Conservation (phyloP, 208 protist species). For the Acanthamoeba divionensis region DNA sequence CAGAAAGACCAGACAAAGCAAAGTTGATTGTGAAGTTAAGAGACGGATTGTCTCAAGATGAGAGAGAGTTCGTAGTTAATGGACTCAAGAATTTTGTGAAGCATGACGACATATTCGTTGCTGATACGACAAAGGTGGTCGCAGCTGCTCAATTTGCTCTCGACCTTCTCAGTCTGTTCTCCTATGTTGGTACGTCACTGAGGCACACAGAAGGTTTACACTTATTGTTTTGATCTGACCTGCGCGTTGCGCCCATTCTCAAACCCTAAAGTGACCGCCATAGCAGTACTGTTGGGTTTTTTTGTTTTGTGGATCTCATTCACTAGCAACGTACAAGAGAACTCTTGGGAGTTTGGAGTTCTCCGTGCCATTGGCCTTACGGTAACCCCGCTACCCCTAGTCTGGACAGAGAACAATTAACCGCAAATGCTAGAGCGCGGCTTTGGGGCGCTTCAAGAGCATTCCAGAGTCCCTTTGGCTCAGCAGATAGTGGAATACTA, state of each 20-base stretch:
- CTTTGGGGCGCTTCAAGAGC: too few species aligned
- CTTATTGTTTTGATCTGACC: slow-evolving; percentile 1
- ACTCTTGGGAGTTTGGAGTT: slow-evolving; percentile 92
- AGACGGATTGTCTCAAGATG: slow-evolving; percentile 44
- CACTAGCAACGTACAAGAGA: slow-evolving; percentile 91
- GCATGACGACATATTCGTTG: slow-evolving; percentile 36
- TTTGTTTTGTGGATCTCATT: slow-evolving; percentile 95
- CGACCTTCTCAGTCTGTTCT: slow-evolving; percentile 88
- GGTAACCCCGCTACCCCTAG: too few species aligned
- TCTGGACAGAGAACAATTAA: too few species aligned
- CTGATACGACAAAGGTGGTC: slow-evolving; percentile 36
- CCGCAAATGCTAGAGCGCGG: too few species aligned
- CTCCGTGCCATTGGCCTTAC: slow-evolving; percentile 89
- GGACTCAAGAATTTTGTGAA: slow-evolving; percentile 80
- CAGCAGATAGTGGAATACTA: too few species aligned
- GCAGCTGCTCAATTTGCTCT: slow-evolving; percentile 59
- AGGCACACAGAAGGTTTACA: neutral
- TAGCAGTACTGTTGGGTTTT: slow-evolving; percentile 89
- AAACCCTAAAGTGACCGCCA: slow-evolving; percentile 77
- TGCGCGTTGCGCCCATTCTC: neutral
- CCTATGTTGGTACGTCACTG: slow-evolving; percentile 81
- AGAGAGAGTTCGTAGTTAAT: slow-evolving; percentile 85
- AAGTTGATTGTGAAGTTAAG: slow-evolving; percentile 82
- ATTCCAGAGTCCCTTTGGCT: neutral
- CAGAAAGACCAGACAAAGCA: slow-evolving; percentile 40